Evolutionary conservation across 164 flowering plant genomes (phyloP).

Genomic region (Tinospora cordifolia): DNA sequence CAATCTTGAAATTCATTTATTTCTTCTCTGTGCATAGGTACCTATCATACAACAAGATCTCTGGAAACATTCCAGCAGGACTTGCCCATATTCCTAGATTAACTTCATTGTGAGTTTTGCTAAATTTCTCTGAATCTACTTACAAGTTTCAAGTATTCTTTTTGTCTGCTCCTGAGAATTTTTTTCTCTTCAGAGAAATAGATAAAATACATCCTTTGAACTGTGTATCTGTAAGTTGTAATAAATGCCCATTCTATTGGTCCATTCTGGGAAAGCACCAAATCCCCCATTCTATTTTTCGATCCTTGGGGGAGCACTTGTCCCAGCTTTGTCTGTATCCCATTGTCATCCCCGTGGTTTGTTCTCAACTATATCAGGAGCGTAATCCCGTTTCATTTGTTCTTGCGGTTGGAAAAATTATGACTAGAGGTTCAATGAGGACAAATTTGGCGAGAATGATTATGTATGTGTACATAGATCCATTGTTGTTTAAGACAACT

Average conservation of each 20-base stretch:
- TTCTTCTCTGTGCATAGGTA: constrained; percentile 42
- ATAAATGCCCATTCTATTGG: no score
- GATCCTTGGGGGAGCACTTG: no score
- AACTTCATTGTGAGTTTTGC: constrained; percentile 67
- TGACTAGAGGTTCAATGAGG: neutral
- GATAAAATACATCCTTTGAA: no score
- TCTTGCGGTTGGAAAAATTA: neutral
- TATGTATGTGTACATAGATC: neutral
- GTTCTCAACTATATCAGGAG: no score
- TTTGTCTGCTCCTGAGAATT: neutral
- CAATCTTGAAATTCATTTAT: constrained; percentile 5
- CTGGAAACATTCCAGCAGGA: constrained; percentile 69
- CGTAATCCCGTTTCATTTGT: no score
- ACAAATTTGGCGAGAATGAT: neutral
- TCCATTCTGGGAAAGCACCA: no score
- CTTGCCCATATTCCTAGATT: constrained; percentile 72
- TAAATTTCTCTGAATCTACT: neutral
- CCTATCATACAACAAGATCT: constrained; percentile 85
- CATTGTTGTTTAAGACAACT: neutral
- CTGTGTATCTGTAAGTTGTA: no score
- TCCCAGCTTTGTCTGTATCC: no score
- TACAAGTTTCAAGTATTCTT: neutral
- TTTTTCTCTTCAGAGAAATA: neutral
- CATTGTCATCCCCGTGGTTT: no score
- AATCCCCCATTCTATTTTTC: no score